A percentile compares a stretch with the other conserved stretches of the same genome.
Conservation (phyloP, 192 early-diverging fungal species). For the Dimargaris xerosporica region DNA sequence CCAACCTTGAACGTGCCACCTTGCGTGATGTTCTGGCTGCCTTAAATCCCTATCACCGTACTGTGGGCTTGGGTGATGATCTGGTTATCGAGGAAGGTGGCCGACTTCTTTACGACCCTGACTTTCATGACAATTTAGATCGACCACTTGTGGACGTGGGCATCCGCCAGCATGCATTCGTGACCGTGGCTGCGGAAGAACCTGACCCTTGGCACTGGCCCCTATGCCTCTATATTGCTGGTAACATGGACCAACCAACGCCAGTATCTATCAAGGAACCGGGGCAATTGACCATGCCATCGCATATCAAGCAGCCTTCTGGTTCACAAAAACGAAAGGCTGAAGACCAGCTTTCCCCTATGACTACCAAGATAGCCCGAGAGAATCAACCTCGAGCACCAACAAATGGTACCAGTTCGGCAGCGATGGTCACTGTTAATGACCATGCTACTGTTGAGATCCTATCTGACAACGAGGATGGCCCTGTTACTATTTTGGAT, state of each 20-base stretch:
- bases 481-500: no score
- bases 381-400: no score
- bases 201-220: background rate
- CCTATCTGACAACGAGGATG: no score
- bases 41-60: constrained; percentile 22
- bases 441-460: no score
- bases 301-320: background rate
- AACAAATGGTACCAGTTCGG: no score
- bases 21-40: constrained; percentile 47
- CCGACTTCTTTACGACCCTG: constrained; percentile 74
- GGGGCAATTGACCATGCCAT: background rate
- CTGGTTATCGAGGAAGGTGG: constrained; percentile 50
- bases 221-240: background rate
- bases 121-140: constrained; percentile 68
- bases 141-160: constrained; percentile 40
- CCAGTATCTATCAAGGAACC: background rate
- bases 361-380: background rate
- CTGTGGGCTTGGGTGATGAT: constrained; percentile 51
- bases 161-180: constrained; percentile 35
- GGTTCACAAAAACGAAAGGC: background rate
- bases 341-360: background rate
- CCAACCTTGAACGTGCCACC: constrained; percentile 41
- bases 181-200: constrained; percentile 46
- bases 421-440: no score
- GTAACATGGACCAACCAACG: background rate